These are phyloP conservation scores for Aspergillus costaricaensis DNA, from an alignment of 2,329 filamentous ascomycete genomes.

Conservation along the genomic window DNA sequence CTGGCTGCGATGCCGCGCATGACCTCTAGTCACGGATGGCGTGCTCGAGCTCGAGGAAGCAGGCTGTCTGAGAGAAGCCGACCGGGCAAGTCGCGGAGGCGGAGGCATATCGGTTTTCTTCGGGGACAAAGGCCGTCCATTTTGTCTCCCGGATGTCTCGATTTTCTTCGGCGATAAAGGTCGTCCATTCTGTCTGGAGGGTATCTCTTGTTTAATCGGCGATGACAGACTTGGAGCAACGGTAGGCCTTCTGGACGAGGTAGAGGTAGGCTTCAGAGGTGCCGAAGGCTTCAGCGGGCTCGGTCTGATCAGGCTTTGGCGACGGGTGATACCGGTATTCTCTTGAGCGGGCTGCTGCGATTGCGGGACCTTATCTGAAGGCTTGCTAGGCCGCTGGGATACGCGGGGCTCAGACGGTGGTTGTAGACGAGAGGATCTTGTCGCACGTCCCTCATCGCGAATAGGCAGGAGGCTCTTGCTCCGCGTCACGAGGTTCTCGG, in stretches of 20 bases:
- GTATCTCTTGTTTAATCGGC: constrained; percentile 19
- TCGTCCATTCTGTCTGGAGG: constrained; percentile 14
- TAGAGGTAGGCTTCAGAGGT: constrained; percentile 18
- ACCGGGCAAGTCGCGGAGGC: constrained; percentile 36
- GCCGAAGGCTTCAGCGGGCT: constrained; percentile 22
- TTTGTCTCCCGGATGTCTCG: constrained; percentile 11
- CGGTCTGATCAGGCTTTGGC: constrained; percentile 35
- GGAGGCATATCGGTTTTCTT: constrained; percentile 38
- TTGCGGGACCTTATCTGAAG: constrained; percentile 16
- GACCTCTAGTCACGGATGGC: constrained; percentile 24
- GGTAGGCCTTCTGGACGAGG: constrained; percentile 21
- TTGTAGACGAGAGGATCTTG: constrained; percentile 21
- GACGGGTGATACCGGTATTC: constrained; percentile 23
- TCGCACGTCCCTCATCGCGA: constrained; percentile 22
- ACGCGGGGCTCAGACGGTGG: constrained; percentile 21
- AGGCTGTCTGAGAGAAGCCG: constrained; percentile 42
- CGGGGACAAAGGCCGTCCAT: constrained; percentile 26
- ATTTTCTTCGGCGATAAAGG: constrained; percentile 25
- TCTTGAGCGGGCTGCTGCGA: constrained; percentile 13
- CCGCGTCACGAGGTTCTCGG: constrained; percentile 23
- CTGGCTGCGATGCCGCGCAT: constrained; percentile 42
- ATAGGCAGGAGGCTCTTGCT: constrained; percentile 33
- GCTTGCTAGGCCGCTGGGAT: constrained; percentile 19
- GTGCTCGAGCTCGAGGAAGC: constrained; percentile 21
- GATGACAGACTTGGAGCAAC: constrained; percentile 24